Base-by-base conservation (phyloP, 176 grass and related monocot species). In the Dendrocalamus sinicus region DNA sequence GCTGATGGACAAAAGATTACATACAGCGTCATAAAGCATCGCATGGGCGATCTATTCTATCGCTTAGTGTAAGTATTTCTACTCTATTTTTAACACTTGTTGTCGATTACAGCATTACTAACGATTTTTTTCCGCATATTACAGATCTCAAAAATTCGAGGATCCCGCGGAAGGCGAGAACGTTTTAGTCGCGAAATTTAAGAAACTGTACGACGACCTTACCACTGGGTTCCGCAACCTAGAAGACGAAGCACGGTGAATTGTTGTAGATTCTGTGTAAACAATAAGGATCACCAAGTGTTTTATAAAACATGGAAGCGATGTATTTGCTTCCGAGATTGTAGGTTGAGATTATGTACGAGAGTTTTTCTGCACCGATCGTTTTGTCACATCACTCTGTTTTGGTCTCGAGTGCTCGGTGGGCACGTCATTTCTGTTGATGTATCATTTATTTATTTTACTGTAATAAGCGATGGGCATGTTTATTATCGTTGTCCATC, bases 111-210 rank as follows among this genome's bases (percentile, higher is more conserved):
- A 57, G 37, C 66, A 72, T 83, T 4, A 70, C 64, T 43, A 57
- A 75, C 37, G 11, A 70, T 89, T 0, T 72, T 72, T 51, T 50
- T 41, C 59, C 89, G 85, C 76, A 3, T 75, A 44, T 75, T 45
- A 46, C 24, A 97, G 94, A 22, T 97, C 94, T 12, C 94, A 97
- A 78, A 97, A 97, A 68, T 97, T 97, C 4, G 94, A 97, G 85
- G 94, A 97, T 72, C 94, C 94, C 1, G 95, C 90, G 1, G 95
- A 97, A 85, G 95, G 95, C 0, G 81, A 97, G 76, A 90, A 84
- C 0, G 81, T 57, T 62, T 54, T 97, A 69, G 80, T 84, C 1
- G 90, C 57, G 15, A 97, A 94, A 83, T 97, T 97, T 67, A 82
- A 97, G 81, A 92, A 94, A 78, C 47, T 97, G 63, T 86, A 94